These are phyloP conservation scores for Hypoxylon sp. DNA, from an alignment of 2,329 filamentous ascomycete genomes.

Conservation along the genomic window DNA sequence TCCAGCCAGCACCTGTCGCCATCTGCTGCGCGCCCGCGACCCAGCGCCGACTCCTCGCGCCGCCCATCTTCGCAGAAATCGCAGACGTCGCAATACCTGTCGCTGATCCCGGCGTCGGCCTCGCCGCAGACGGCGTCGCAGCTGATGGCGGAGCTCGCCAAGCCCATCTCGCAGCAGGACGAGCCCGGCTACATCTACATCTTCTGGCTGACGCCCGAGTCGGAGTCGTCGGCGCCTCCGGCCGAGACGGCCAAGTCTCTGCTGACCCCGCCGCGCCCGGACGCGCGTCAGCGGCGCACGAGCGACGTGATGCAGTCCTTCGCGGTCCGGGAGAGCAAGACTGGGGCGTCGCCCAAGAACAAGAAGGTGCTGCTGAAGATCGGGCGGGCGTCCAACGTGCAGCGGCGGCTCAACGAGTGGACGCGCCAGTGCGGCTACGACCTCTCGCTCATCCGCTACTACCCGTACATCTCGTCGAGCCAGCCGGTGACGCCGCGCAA, in stretches of 20 bases:
- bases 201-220: slow-evolving; percentile 88
- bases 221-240: slow-evolving; percentile 60
- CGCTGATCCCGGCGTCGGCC: slow-evolving; percentile 73
- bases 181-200: slow-evolving; percentile 97
- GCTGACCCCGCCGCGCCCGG: slow-evolving; percentile 58
- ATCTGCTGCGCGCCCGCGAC: slow-evolving; percentile 42
- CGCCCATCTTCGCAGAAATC: slow-evolving; percentile 42
- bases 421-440: slow-evolving; percentile 90
- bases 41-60: slow-evolving; percentile 37
- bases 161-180: slow-evolving; percentile 77
- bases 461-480: slow-evolving; percentile 74
- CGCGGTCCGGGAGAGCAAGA: slow-evolving; percentile 45
- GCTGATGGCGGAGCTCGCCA: slow-evolving; percentile 77
- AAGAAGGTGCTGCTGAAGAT: slow-evolving; percentile 75
- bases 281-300: slow-evolving; percentile 53
- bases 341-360: slow-evolving; percentile 45
- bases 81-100: slow-evolving; percentile 59
- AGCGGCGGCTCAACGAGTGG: slow-evolving; percentile 92
- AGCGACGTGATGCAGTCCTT: slow-evolving; percentile 65
- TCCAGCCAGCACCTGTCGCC: slow-evolving; percentile 41
- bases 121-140: slow-evolving; percentile 73
- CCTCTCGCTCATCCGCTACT: slow-evolving; percentile 87
- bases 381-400: slow-evolving; percentile 79
- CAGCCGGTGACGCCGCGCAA: slow-evolving; percentile 63
- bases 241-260: slow-evolving; percentile 67